Evolutionary conservation across 2,329 filamentous ascomycete genomes (phyloP), one percentile per base, ranked within the genome.

Genomic region (Claviceps capensis): DNA sequence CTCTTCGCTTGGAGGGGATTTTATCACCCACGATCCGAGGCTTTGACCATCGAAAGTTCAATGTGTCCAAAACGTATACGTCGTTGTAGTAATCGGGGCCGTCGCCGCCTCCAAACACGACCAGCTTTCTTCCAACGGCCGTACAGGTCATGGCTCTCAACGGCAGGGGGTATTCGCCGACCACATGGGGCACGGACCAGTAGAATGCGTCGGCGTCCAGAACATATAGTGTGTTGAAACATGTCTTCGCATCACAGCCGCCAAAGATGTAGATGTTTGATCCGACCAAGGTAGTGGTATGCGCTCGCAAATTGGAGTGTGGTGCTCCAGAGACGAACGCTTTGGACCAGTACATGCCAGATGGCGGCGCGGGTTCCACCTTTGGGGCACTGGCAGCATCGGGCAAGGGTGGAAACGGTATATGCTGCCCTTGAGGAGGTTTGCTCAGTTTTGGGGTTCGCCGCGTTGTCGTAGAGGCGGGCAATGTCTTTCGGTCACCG

Each of bases 1-100:
- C 82, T 49, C 82, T 71, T 22, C 82, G 72, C 57, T 79, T 78
- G 52, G 77, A 81, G 1, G 82, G 82, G 23, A 72, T 63, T 52
- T 70, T 70, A 55, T 82, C 79, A 36, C 80, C 78, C 23, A 76
- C 61, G 45, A 85, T 78, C 43, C 74, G 73, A 43, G 82, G 81
- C 55, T 75, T 77, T 42, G 75, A 76, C 81, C 82, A 86, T 19
- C 79, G 75, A 62, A 82, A 83, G 62, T 81, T 86, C 55, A 81
- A 72, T 22, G 82, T 86, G 61, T 86, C 82, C n/a, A 85, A 71
- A 46, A 86, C 79, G 62, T 85, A 85, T 19, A 86, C 77, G 59
- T 85, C 81, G 60, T 85, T 85, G 65, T 85, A 85, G 65, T 86
- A 86, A 23, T 79, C 76, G 0, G 82, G 82, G 0, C 82, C 82